Percentiles rank a stretch among this genome's conserved stretches.
Conservation (phyloP, 192 early-diverging fungal species). For the Linnemannia hyalina region DNA sequence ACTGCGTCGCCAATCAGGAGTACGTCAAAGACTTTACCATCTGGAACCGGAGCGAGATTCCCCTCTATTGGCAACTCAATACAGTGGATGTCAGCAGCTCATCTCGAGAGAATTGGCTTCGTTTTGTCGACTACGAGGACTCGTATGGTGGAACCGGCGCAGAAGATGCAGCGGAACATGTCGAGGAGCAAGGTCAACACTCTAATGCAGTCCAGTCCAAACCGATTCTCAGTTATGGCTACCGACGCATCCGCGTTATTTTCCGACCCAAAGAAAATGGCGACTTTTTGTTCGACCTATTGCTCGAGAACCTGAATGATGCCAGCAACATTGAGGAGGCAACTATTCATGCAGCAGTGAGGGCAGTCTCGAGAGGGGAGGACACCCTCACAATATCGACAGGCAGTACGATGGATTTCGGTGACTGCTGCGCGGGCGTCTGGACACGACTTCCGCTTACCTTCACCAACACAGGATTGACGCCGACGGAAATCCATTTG, state of each 20-base stretch:
- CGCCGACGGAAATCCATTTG: slow-evolving; percentile 83
- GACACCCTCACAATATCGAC: slow-evolving; percentile 79
- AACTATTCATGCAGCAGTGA: slow-evolving; percentile 85
- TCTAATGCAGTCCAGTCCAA: slow-evolving; percentile 53
- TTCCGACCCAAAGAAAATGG: slow-evolving; percentile 91
- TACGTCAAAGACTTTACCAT: slow-evolving; percentile 94
- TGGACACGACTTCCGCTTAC: slow-evolving; percentile 85
- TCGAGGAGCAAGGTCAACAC: slow-evolving; percentile 49
- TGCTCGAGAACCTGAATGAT: slow-evolving; percentile 94
- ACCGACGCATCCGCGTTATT: slow-evolving; percentile 79
- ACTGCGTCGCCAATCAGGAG: slow-evolving; percentile 89
- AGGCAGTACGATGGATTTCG: slow-evolving; percentile 89
- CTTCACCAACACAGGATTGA: slow-evolving; percentile 85
- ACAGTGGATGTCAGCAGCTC: slow-evolving; percentile 74
- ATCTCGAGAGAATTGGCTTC: slow-evolving; percentile 71
- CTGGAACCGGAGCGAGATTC: slow-evolving; percentile 91
- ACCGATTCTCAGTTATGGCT: slow-evolving; percentile 79
- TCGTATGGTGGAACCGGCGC: slow-evolving; percentile 58
- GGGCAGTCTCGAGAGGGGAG: slow-evolving; percentile 75
- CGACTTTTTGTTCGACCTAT: slow-evolving; percentile 91
- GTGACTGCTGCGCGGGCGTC: slow-evolving; percentile 92
- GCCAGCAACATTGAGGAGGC: slow-evolving; percentile 83
- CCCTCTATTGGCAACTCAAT: slow-evolving; percentile 89
- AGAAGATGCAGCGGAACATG: slow-evolving; percentile 31
- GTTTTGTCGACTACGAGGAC: slow-evolving; percentile 82